Base-by-base conservation (phyloP, 2,329 filamentous ascomycete genomes). In the Aspergillus bombycis region DNA sequence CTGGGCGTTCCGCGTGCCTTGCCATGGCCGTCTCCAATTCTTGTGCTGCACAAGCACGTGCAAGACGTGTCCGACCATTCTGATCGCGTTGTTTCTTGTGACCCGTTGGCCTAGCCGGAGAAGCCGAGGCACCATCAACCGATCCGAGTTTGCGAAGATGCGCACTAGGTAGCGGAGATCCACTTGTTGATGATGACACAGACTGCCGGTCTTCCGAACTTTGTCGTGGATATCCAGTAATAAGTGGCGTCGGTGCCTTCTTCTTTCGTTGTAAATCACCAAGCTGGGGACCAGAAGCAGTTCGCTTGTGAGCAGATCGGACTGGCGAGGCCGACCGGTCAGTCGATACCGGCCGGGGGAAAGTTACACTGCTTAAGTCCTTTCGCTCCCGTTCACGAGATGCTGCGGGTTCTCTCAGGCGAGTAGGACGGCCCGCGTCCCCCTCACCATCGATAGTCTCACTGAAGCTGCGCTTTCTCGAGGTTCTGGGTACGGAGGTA, bases 21-120 rank as follows among this genome's bases (percentile, higher is more conserved):
- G 87, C 85, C 75, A 91, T 94, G 19, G 92, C 93, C 11, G 84
- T 83, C 1, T 94, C 91, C 61, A 95, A 86, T 73, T 96, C 92
- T 57, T 93, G 93, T 70, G 90, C 89, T 43, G 94, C 92, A 77
- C 93, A 96, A 32, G 94, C 93, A 68, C 94, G 89, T n/a, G 94
- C 93, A 28, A 99, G 83, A 59, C 91, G 87, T 5, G 95, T 99
- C 69, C 96, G 91, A 26, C 95, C 95, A 75, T 96, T 96, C 60
- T 93, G 91, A 78, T 98, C 95, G 26, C 94, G 88, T 73, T 94
- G 91, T 71, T 95, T 94, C 77, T 94, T 96, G 74, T 92, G 91
- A 2, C 74, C 73, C 60, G 74, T 74, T 77, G 92, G 88, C 70
- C 91, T 89, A 70, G 88, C 85, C 62, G 91, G 85, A 57, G 92